Conservation (phyloP, 305 asterid species). For the Fraxinus albicans region DNA sequence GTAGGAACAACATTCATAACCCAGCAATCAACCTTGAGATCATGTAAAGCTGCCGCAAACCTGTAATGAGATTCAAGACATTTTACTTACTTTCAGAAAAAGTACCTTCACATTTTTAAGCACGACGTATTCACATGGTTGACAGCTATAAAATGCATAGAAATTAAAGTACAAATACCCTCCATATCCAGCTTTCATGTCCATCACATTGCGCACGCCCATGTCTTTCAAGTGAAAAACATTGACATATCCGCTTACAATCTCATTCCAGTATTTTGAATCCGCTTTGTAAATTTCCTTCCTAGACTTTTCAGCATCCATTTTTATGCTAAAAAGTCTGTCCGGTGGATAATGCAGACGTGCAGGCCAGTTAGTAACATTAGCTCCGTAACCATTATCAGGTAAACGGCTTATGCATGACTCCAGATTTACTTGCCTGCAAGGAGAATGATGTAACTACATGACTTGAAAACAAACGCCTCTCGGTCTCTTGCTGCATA, state of each 20-base stretch:
- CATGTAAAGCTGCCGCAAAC: slow-evolving; percentile 63
- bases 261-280: slow-evolving; percentile 49
- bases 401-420: slow-evolving; percentile 57
- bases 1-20: slow-evolving; percentile 68
- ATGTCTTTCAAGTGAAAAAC: slow-evolving; percentile 42
- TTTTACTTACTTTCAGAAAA: not conserved
- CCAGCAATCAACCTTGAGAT: slow-evolving; percentile 55
- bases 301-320: slow-evolving; percentile 64
- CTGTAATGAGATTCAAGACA: slow-evolving; percentile 22
- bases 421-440: slow-evolving; percentile 42
- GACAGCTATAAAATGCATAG: not conserved
- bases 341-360: slow-evolving; percentile 63
- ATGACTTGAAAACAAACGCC: not conserved
- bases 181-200: slow-evolving; percentile 75
- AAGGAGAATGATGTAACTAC: not conserved
- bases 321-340: slow-evolving; percentile 56
- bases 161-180: slow-evolving; percentile 39
- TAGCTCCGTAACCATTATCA: slow-evolving; percentile 57
- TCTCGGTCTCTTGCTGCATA: not conserved
- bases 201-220: slow-evolving; percentile 58
- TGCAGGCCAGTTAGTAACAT: slow-evolving; percentile 55
- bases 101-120: slow-evolving; percentile 1
- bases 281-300: slow-evolving; percentile 64
- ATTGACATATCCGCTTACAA: slow-evolving; percentile 42
- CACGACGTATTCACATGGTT: not conserved